Evolutionary conservation across 2,329 filamentous ascomycete genomes (phyloP).

Genomic region (Penicillium sp.): DNA sequence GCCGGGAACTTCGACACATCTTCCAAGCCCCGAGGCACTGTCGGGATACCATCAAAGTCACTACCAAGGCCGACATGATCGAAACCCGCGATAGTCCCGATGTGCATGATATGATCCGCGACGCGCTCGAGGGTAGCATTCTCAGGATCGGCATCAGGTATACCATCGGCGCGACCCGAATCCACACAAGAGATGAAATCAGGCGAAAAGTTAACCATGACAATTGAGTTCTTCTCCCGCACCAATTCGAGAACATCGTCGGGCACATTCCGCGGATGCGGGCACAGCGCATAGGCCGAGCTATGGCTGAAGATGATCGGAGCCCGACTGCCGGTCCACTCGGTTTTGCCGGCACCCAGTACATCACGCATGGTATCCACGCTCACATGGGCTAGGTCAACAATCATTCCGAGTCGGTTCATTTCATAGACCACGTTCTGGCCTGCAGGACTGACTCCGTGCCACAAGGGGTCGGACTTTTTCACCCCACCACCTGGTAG

Average conservation of each 20-base stretch:
- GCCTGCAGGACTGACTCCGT: constrained; percentile 71
- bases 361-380: constrained; percentile 84
- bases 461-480: constrained; percentile 43
- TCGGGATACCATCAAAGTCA: constrained; percentile 72
- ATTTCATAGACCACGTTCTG: constrained; percentile 75
- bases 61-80: constrained; percentile 85
- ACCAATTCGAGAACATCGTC: constrained; percentile 79
- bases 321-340: constrained; percentile 71
- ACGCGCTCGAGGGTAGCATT: constrained; percentile 76
- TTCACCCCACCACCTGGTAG: constrained; percentile 39
- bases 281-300: constrained; percentile 75
- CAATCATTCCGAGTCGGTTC: constrained; percentile 81
- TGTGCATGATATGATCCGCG: constrained; percentile 76
- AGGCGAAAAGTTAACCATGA: constrained; percentile 89
- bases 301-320: constrained; percentile 90
- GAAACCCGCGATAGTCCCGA: constrained; percentile 79
- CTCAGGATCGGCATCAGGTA: constrained; percentile 66
- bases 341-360: constrained; percentile 59
- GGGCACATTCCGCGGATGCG: constrained; percentile 86
- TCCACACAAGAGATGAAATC: constrained; percentile 77
- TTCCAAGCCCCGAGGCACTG: constrained; percentile 70
- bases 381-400: constrained; percentile 79
- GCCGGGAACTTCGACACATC: constrained; percentile 83
- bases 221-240: constrained; percentile 68
- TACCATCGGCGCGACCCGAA: constrained; percentile 57